Percentiles rank a stretch among this genome's conserved stretches.
These are phyloP conservation scores for Plasmodium knowlesi DNA, from an alignment of 169 alveolate genomes.

Conservation along the genomic window DNA sequence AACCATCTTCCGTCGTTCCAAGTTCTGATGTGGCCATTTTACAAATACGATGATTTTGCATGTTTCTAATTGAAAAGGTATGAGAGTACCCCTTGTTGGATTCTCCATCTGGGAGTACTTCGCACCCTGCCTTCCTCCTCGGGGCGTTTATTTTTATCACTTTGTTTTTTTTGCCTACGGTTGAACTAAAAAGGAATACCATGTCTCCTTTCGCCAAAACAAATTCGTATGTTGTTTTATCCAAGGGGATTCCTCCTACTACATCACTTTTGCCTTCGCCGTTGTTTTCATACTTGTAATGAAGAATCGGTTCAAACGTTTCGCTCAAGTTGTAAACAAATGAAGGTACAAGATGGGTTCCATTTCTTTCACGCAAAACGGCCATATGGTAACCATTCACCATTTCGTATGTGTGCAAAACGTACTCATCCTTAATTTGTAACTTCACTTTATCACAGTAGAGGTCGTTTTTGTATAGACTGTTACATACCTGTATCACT, in stretches of 20 bases:
- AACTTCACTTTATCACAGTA: neutral
- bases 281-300: neutral
- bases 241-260: neutral
- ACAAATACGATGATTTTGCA: neutral
- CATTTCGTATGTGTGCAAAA: neutral
- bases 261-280: neutral
- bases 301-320: conserved; percentile 4
- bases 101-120: neutral
- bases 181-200: conserved; percentile 8
- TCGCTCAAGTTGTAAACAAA: neutral
- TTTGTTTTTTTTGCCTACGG: neutral
- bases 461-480: conserved; percentile 3
- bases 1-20: neutral
- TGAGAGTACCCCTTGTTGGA: conserved; percentile 9
- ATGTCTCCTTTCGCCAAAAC: neutral
- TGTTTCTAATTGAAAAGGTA: neutral
- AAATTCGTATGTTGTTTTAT: neutral
- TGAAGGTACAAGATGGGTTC: neutral
- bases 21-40: conserved; percentile 4
- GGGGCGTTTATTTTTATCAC: conserved; percentile 19
- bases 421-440: neutral
- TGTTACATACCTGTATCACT: neutral
- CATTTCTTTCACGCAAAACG: neutral
- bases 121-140: conserved; percentile 19
- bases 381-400: conserved; percentile 17